Evolutionary conservation across 208 protist genomes (phyloP), one percentile per base, ranked within the genome.

Genomic region (Wallacemonas rigidus): DNA sequence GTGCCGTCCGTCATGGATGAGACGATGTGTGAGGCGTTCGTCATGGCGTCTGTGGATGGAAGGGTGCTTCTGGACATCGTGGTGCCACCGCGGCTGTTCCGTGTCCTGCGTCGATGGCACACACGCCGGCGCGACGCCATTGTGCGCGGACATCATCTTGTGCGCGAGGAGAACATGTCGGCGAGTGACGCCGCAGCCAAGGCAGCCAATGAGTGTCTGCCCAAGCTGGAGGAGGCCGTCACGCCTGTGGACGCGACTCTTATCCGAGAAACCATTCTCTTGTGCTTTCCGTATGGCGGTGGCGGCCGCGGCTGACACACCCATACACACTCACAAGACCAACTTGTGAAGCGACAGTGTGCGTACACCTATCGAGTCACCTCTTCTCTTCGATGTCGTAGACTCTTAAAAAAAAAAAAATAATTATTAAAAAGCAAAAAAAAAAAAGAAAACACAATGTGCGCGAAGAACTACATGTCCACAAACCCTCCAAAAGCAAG

Each of bases 91-190:
- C 72, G 77, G 1, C 67, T 96, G 50, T 96, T 96, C 71, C 79
- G 88, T 4, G 62, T 90, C 48, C 82, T 96, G 86, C 83, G 92
- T 0, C 85, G 86, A 36, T 96, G 92, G 89, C 86, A 96, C 71
- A 70, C 86, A 15, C 76, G 80, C 1, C 89, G 92, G 1, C 77
- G 88, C 14, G 85, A 88, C 43, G 78, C 85, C 5, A 62, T 79
- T 35, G 62, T 44, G 2, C 50, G 56, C 9, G 48, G 12, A 6
- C 43, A 63, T 26, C 60, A 62, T 38, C 36, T 41, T 7, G 14
- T 26, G 0, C 15, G 8, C 9, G 45, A 26, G 26, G 26, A 26
- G 26, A 26, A 26, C 26, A 26, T 26, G 26, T 26, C 26, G 6
- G 9, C 44, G 9, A 38, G 12, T 2, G 40, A 48, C 7, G 14